Percentiles rank a stretch among this genome's conserved stretches.
Evolutionary conservation across 805 yeast genomes (phyloP).

Genomic region (Isabelozyma heimii): DNA sequence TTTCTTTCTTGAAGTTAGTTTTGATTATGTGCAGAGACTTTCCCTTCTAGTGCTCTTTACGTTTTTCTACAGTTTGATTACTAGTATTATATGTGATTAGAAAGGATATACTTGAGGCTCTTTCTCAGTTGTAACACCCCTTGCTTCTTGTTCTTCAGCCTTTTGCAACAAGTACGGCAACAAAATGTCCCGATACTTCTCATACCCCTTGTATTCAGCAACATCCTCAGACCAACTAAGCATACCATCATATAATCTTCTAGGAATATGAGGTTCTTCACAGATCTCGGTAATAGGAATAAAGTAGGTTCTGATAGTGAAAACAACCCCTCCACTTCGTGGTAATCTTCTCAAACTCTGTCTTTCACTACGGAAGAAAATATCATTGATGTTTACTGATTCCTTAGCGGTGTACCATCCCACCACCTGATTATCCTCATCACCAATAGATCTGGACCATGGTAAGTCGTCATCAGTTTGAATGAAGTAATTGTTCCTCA

Average conservation of each 20-base stretch:
- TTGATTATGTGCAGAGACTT: too few species aligned
- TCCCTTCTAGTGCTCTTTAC: too few species aligned
- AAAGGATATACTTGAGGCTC: slow-evolving; percentile 46
- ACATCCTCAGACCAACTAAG: slow-evolving; percentile 61
- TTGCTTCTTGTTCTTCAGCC: slow-evolving; percentile 47
- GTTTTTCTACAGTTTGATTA: neutral
- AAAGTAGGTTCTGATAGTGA: slow-evolving; percentile 65
- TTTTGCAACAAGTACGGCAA: slow-evolving; percentile 52
- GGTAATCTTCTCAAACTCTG: slow-evolving; percentile 64
- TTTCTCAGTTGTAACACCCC: slow-evolving; percentile 36
- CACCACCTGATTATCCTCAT: slow-evolving; percentile 47
- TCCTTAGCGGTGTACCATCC: slow-evolving; percentile 64
- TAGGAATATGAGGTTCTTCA: slow-evolving; percentile 60
- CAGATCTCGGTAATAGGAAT: slow-evolving; percentile 52
- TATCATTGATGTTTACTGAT: slow-evolving; percentile 44
- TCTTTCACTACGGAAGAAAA: slow-evolving; percentile 63
- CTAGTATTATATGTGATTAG: slow-evolving; percentile 11
- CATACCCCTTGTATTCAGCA: slow-evolving; percentile 57
- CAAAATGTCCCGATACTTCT: slow-evolving; percentile 49
- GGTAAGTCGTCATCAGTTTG: slow-evolving; percentile 63
- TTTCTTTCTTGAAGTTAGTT: neutral
- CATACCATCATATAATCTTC: slow-evolving; percentile 57
- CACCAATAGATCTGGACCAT: slow-evolving; percentile 65
- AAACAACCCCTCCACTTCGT: slow-evolving; percentile 52
- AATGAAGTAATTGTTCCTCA: slow-evolving; percentile 61